Conservation (phyloP, 2,329 filamentous ascomycete species). For the Teratosphaeria pseudoeucalypti region DNA sequence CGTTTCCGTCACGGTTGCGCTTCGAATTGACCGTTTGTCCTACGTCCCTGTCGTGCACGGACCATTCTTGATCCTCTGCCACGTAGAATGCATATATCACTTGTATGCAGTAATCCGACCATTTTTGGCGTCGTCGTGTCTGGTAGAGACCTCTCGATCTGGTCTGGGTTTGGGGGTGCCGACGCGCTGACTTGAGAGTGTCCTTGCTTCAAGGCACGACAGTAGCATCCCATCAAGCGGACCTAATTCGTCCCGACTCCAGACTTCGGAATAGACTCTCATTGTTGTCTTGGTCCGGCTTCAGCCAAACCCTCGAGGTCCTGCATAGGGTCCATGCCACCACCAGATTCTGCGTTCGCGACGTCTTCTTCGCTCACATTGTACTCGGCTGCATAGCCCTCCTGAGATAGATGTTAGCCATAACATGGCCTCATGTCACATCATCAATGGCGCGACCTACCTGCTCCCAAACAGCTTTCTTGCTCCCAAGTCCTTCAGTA, state of each 20-base stretch:
- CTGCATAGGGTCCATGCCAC: slow-evolving; percentile 81
- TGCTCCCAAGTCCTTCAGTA: slow-evolving; percentile 80
- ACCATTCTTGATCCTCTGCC: background rate
- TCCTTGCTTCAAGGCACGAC: background rate
- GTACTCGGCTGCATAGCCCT: slow-evolving; percentile 85
- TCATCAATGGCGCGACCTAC: slow-evolving; percentile 41
- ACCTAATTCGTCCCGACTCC: background rate
- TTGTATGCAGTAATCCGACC: too few relatives aligned
- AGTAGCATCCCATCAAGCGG: background rate
- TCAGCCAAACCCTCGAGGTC: slow-evolving; percentile 87
- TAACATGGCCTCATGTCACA: background rate
- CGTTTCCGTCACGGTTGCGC: background rate
- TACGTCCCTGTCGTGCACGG: background rate
- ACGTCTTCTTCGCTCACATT: slow-evolving; percentile 70
- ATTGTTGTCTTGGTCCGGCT: slow-evolving; percentile 76
- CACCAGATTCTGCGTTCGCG: slow-evolving; percentile 41
- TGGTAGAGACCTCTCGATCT: background rate
- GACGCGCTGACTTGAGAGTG: background rate
- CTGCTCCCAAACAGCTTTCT: slow-evolving; percentile 95
- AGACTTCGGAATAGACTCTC: slow-evolving; percentile 16
- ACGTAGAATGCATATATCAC: background rate
- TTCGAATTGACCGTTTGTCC: background rate
- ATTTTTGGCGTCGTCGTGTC: background rate
- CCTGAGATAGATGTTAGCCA: slow-evolving; percentile 42
- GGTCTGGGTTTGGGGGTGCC: background rate